Percentiles rank a stretch among this genome's conserved stretches.
These are phyloP conservation scores for Kalmusia sp. DNA, from an alignment of 2,329 filamentous ascomycete genomes.

Conservation along the genomic window DNA sequence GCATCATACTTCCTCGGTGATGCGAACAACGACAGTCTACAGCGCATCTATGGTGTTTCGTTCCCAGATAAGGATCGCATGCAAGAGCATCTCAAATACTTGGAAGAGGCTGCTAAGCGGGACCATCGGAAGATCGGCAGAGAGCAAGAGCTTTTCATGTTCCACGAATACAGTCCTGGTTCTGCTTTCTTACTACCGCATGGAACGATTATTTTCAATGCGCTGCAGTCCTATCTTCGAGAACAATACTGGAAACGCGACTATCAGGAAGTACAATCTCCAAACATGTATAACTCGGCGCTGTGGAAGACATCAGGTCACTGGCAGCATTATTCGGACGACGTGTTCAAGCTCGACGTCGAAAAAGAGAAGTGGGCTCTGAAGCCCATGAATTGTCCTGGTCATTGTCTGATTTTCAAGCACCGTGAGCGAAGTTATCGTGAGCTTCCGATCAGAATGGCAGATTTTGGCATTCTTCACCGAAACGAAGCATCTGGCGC, in stretches of 20 bases:
- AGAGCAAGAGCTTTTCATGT: slow-evolving; percentile 98
- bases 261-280: slow-evolving; percentile 93
- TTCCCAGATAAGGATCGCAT: slow-evolving; percentile 97
- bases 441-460: slow-evolving; percentile 89
- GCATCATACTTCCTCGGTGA: slow-evolving; percentile 94
- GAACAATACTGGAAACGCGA: slow-evolving; percentile 91
- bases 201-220: slow-evolving; percentile 92
- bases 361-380: slow-evolving; percentile 87
- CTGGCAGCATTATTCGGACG: slow-evolving; percentile 90
- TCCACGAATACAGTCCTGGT: slow-evolving; percentile 91
- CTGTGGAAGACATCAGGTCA: slow-evolving; percentile 96
- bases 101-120: slow-evolving; percentile 97
- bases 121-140: slow-evolving; percentile 93
- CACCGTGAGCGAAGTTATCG: slow-evolving; percentile 85
- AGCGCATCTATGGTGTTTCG: slow-evolving; percentile 95
- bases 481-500: slow-evolving; percentile 95
- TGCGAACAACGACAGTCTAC: slow-evolving; percentile 90
- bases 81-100: slow-evolving; percentile 89
- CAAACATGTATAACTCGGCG: slow-evolving; percentile 94
- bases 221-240: slow-evolving; percentile 80
- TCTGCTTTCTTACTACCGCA: slow-evolving; percentile 92
- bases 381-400: slow-evolving; percentile 99
- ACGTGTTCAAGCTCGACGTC: slow-evolving; percentile 87
- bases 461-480: slow-evolving; percentile 95
- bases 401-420: slow-evolving; percentile 87